phyloP scores from a whole-genome alignment of 139 green algal species.

The Ulvella scutata region DNA sequence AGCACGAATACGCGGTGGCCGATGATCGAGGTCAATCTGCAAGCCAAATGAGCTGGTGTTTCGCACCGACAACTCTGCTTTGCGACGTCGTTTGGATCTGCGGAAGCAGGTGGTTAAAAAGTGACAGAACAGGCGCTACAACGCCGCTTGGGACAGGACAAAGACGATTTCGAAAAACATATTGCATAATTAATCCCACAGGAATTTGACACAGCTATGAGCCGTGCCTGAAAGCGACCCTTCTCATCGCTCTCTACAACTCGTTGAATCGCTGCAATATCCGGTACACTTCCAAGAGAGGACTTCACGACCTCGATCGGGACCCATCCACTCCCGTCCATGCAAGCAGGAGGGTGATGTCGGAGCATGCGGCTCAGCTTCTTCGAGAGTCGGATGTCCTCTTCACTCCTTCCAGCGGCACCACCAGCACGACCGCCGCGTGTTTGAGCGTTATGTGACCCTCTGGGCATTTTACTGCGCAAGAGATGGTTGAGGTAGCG shows the following conservation, averaged over 20 bases:
- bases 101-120: neutral
- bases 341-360: conserved; percentile 19
- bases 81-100: too few relatives aligned
- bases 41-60: too few relatives aligned
- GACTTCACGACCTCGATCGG: conserved; percentile 14
- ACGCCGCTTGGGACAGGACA: neutral
- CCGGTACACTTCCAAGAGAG: conserved; percentile 11
- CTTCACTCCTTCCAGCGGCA: neutral
- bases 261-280: conserved; percentile 7
- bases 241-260: conserved; percentile 19
- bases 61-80: too few relatives aligned
- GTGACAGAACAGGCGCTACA: neutral
- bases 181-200: too few relatives aligned
- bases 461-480: too few relatives aligned
- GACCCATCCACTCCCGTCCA: conserved; percentile 27
- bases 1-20: conserved; percentile 25
- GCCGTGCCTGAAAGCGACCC: neutral
- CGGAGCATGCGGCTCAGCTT: conserved; percentile 22
- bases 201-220: too few relatives aligned
- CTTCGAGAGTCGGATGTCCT: conserved; percentile 14
- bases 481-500: too few relatives aligned
- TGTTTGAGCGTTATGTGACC: too few relatives aligned
- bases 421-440: too few relatives aligned
- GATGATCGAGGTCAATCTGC: neutral
- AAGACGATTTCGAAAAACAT: too few relatives aligned